A percentile compares a stretch with the other conserved stretches of the same genome.
Conservation (phyloP, 768 basidiomycete species). For the Calocybe cyanea region DNA sequence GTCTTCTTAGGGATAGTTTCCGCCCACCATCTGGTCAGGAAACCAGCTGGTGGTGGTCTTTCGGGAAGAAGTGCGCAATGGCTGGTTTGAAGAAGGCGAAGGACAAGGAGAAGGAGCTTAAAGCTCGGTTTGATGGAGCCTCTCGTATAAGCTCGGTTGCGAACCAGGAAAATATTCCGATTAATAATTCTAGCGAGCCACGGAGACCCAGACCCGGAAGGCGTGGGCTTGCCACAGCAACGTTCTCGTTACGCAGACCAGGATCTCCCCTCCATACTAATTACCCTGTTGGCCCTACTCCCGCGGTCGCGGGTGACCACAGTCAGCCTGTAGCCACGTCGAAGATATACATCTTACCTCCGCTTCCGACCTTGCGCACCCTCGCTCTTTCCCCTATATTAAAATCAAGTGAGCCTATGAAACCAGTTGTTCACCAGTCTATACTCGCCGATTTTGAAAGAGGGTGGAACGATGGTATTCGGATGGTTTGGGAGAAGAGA, state of each 20-base stretch:
- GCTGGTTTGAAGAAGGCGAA: slow-evolving; percentile 58
- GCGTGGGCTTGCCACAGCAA: slow-evolving; percentile 60
- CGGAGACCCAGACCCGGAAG: slow-evolving; percentile 41
- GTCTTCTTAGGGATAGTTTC: slow-evolving; percentile 51
- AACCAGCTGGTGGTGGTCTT: slow-evolving; percentile 42
- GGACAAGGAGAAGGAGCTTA: slow-evolving; percentile 64
- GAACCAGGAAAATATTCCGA: slow-evolving; percentile 9
- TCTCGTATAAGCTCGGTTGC: neutral
- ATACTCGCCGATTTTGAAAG: slow-evolving; percentile 51
- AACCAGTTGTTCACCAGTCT: neutral
- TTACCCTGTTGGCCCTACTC: slow-evolving; percentile 10
- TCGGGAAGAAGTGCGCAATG: slow-evolving; percentile 62
- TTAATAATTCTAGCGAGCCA: slow-evolving; percentile 8
- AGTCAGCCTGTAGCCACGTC: slow-evolving; percentile 13
- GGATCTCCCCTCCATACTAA: slow-evolving; percentile 5
- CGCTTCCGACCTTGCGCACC: slow-evolving; percentile 43
- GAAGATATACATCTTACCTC: slow-evolving; percentile 57
- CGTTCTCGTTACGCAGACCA: slow-evolving; percentile 51
- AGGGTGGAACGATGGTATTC: slow-evolving; percentile 63
- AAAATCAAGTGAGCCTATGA: slow-evolving; percentile 27
- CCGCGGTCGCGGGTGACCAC: slow-evolving; percentile 1
- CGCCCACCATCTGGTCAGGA: slow-evolving; percentile 28
- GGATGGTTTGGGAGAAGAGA: slow-evolving; percentile 46
- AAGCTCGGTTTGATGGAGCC: slow-evolving; percentile 40
- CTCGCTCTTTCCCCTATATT: slow-evolving; percentile 33